Evolutionary conservation across 2,329 filamentous ascomycete genomes (phyloP), one percentile per base, ranked within the genome.

Genomic region (Nannizziopsis arthrosporioides): DNA sequence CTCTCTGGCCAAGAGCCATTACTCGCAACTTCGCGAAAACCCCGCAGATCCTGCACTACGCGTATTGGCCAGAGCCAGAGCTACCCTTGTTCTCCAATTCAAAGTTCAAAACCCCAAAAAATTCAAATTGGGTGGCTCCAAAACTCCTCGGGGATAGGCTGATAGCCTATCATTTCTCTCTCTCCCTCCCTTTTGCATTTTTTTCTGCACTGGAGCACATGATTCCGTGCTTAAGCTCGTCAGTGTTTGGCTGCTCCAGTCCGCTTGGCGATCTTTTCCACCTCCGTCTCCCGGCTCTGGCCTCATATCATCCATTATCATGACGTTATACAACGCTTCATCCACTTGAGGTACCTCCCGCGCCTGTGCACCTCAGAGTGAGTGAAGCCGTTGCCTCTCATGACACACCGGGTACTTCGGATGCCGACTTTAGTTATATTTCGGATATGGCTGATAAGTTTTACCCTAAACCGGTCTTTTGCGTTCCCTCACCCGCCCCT

Each of bases 291-390:
- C 15, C 10, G 3, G 12, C n/a, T 32, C 37, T 38, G 34, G 18
- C 43, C 32, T 40, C 27, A 34, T 37, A 35, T 15, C 36, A 19
- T 40, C 36, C 2, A 5, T 18, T n/a, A 5, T 34, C 7, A 46
- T 46, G 44, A 46, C 44, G 44, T 46, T 22, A 46, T 27, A 15
- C 14, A 34, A 35, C 39, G 44, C 44, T 18, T 45, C 19, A 39
- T 39, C 35, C 44, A 39, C 27, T 37, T 39, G 36, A 40, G 39
- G 38, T 40, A 39, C 44, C 31, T 27, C 22, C 44, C 36, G 14
- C 36, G 14, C 31, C 31, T 12, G 27, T 18, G 27, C 17, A 27
- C 14, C 12, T 34, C 34, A 7, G 12, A 12, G 8, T 12, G 42
- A 19, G n/a, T 8, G 8, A n/a, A 17, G 18, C 19, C 42, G 31